Evolutionary conservation across 805 yeast species (phyloP).

Genomic region (Torulaspora franciscae): DNA sequence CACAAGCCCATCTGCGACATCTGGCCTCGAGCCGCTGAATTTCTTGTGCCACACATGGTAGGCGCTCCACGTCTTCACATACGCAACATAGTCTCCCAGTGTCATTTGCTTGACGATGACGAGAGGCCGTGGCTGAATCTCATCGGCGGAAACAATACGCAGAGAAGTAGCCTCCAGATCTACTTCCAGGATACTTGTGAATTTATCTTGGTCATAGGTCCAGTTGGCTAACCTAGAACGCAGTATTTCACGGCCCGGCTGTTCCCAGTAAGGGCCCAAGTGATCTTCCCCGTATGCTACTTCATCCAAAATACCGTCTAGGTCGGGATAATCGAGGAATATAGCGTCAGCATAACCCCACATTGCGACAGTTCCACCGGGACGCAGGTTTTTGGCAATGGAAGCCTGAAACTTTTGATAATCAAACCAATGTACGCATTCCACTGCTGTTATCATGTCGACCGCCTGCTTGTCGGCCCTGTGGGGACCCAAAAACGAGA

Average conservation of each 20-base stretch:
- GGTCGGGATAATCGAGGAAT: slow-evolving; percentile 47
- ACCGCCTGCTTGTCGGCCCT: slow-evolving; percentile 22
- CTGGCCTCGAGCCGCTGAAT: slow-evolving; percentile 34
- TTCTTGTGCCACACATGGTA: slow-evolving; percentile 51
- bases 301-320: slow-evolving; percentile 50
- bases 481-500: slow-evolving; percentile 11
- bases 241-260: slow-evolving; percentile 66
- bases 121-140: slow-evolving; percentile 25
- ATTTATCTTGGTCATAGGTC: slow-evolving; percentile 31
- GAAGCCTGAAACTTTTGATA: slow-evolving; percentile 49
- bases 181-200: slow-evolving; percentile 37
- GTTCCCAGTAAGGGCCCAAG: slow-evolving; percentile 68
- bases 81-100: slow-evolving; percentile 45
- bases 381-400: slow-evolving; percentile 46
- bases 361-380: slow-evolving; percentile 63
- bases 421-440: slow-evolving; percentile 83
- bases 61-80: slow-evolving; percentile 68
- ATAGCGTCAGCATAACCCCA: slow-evolving; percentile 80
- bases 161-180: slow-evolving; percentile 24
- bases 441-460: slow-evolving; percentile 76
- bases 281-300: slow-evolving; percentile 46
- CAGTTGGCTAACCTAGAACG: slow-evolving; percentile 37
- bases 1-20: slow-evolving; percentile 48
- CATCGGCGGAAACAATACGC: slow-evolving; percentile 15
- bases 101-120: slow-evolving; percentile 38